Percentiles rank a stretch among this genome's conserved stretches.
Evolutionary conservation across 2,329 filamentous ascomycete species (phyloP).

Genomic region (Sordariomycetes sp.): DNA sequence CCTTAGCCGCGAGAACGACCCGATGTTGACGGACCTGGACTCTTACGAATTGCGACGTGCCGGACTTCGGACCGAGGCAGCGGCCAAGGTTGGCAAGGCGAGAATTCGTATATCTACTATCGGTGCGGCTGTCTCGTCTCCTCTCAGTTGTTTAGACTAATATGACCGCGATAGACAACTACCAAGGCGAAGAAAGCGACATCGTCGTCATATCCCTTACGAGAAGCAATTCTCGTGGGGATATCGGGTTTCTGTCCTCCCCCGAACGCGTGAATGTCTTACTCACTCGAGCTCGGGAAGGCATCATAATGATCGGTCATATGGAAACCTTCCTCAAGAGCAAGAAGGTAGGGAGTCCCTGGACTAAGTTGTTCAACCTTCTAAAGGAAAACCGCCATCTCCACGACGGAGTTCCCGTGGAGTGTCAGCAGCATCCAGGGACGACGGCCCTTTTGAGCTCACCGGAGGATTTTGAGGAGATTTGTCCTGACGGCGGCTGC

Average conservation of each 20-base stretch:
- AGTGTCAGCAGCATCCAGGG: conserved; percentile 49
- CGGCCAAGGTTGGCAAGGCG: conserved; percentile 37
- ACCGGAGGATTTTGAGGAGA: conserved; percentile 46
- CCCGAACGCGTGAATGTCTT: conserved; percentile 61
- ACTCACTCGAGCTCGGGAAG: conserved; percentile 54
- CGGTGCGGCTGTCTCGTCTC: conserved; percentile 30
- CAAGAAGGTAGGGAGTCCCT: conserved; percentile 29
- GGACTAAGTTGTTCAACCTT: conserved; percentile 45
- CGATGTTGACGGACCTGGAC: conserved; percentile 59
- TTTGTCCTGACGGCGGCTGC: conserved; percentile 64
- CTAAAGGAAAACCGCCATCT: conserved; percentile 40
- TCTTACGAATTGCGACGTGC: conserved; percentile 50
- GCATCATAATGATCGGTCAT: conserved; percentile 61
- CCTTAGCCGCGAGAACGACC: conserved; percentile 48
- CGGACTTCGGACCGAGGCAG: conserved; percentile 46
- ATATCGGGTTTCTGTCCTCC: conserved; percentile 61
- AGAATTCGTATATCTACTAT: conserved; percentile 57
- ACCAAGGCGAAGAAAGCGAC: conserved; percentile 67
- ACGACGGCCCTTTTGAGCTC: conserved; percentile 28
- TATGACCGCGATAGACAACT: conserved; percentile 48
- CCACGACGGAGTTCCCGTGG: conserved; percentile 49
- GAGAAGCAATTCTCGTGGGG: conserved; percentile 48
- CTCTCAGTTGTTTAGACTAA: neutral
- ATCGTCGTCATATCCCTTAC: conserved; percentile 61
- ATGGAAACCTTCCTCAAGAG: conserved; percentile 54